phyloP scores from a whole-genome alignment of 148 eudicot genomes.

The Diospyros kaki region DNA sequence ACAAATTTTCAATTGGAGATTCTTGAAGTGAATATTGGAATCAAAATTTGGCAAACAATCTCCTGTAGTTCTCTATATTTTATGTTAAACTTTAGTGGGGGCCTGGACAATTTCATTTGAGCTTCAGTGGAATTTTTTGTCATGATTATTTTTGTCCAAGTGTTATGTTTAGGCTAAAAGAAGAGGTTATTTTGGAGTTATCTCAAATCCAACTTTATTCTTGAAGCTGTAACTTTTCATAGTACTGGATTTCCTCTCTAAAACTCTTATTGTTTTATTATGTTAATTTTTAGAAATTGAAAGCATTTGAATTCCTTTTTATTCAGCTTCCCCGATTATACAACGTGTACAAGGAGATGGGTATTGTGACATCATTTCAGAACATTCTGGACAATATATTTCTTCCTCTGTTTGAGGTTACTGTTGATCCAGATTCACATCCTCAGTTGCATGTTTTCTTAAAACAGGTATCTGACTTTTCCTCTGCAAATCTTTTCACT shows the following conservation, averaged over 20 bases:
- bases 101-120: neutral
- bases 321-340: constrained; percentile 92
- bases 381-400: constrained; percentile 97
- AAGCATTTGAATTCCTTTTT: constrained; percentile 9
- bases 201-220: constrained; percentile 1
- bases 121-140: neutral
- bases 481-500: neutral
- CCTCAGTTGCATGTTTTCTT: constrained; percentile 93
- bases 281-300: neutral
- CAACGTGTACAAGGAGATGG: constrained; percentile 97
- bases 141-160: neutral
- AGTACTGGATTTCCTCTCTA: neutral
- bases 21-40: too few species aligned
- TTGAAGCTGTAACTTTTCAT: neutral
- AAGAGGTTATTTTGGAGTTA: neutral
- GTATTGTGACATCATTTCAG: constrained; percentile 92
- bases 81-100: neutral
- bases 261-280: neutral
- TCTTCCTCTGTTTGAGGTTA: constrained; percentile 95
- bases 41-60: too few species aligned
- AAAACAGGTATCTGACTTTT: constrained; percentile 62
- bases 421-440: constrained; percentile 94
- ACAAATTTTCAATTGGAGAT: too few species aligned
- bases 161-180: neutral
- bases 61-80: neutral